phyloP scores from a whole-genome alignment of 129 eudicot species.

The Pulicaria dysenterica region DNA sequence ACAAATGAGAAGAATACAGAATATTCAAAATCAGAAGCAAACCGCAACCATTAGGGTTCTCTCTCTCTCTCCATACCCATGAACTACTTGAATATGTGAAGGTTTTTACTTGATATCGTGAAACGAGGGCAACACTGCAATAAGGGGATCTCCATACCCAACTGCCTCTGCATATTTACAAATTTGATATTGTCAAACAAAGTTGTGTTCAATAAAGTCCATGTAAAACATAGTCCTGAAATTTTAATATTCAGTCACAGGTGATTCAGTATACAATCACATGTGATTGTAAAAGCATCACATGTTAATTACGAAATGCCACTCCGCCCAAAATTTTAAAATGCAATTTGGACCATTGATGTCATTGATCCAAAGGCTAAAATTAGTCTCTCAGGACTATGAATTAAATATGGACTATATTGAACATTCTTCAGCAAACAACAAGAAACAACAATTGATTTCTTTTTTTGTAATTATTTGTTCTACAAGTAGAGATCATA shows the following conservation, averaged over 20 bases:
- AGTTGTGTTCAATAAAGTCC: no score
- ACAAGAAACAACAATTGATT: neutral
- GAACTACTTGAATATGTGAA: slow-evolving; percentile 23
- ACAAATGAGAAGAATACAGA: slow-evolving; percentile 34
- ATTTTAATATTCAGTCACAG: no score
- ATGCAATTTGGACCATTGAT: no score
- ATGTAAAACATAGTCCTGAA: no score
- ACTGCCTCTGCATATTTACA: slow-evolving; percentile 66
- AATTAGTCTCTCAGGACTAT: no score
- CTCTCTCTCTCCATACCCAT: neutral
- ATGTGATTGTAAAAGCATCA: no score
- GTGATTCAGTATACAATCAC: no score
- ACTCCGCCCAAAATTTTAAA: no score
- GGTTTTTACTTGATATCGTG: slow-evolving; percentile 51
- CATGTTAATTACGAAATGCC: no score
- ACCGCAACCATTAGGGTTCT: slow-evolving; percentile 3
- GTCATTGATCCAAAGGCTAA: no score
- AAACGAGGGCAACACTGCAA: slow-evolving; percentile 82
- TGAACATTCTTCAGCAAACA: no score
- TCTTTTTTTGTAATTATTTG: neutral
- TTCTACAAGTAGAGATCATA: slow-evolving; percentile 30
- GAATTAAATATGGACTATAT: no score
- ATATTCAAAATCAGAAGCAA: slow-evolving; percentile 26
- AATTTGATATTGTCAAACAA: neutral
- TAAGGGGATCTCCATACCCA: slow-evolving; percentile 91